phyloP scores from a whole-genome alignment of 306 rosid genomes.

The Morella rubra region DNA sequence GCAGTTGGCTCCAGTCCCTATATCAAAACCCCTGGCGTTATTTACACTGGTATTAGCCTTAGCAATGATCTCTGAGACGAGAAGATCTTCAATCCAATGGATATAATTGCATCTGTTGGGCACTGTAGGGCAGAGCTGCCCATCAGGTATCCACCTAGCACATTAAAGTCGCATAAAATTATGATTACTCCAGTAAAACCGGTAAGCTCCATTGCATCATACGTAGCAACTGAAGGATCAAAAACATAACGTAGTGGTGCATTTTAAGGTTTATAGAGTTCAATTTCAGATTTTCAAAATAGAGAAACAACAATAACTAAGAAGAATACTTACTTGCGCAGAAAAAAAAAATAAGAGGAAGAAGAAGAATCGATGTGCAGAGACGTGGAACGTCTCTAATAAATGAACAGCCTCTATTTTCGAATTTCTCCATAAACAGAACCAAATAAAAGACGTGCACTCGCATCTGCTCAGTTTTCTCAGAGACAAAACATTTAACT shows the following conservation, averaged over 20 bases:
- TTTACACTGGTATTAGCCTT: constrained; percentile 26
- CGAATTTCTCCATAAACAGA: not conserved
- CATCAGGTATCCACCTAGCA: constrained; percentile 95
- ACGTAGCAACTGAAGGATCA: not conserved
- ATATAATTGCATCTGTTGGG: constrained; percentile 92
- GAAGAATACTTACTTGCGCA: not conserved
- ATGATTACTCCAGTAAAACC: not conserved
- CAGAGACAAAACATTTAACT: not conserved
- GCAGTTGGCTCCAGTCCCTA: constrained; percentile 94
- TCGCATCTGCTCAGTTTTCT: not conserved
- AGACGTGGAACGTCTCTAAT: not conserved
- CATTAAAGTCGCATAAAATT: not conserved
- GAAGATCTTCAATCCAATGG: constrained; percentile 85
- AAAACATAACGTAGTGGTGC: not conserved
- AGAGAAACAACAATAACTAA: not conserved
- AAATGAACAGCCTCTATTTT: not conserved
- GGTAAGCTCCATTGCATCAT: not conserved
- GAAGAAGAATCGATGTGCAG: not conserved
- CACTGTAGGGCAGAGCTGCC: constrained; percentile 88
- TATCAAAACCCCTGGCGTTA: constrained; percentile 79
- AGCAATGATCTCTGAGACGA: constrained; percentile 58
- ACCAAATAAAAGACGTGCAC: not conserved
- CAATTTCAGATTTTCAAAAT: not conserved
- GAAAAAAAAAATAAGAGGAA: not conserved
- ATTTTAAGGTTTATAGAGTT: not conserved